Conservation (phyloP, 2,329 filamentous ascomycete species). For the Penicillium sp. region DNA sequence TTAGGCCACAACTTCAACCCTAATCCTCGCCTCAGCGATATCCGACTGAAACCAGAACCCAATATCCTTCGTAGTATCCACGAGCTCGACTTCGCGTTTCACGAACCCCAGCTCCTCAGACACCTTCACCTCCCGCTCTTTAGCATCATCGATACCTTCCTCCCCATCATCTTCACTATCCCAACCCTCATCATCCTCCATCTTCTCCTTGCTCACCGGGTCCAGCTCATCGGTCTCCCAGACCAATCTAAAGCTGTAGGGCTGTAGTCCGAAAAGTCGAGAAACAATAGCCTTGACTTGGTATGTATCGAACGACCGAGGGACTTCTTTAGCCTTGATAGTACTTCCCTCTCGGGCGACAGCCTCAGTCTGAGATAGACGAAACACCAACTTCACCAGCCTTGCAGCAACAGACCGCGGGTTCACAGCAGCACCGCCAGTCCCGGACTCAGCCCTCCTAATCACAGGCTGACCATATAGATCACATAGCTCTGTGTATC, state of each 20-base stretch:
- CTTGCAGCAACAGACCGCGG: conserved; percentile 74
- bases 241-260: conserved; percentile 58
- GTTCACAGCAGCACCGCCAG: too few relatives aligned
- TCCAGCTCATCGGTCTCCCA: conserved; percentile 93
- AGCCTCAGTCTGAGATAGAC: too few relatives aligned
- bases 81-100: conserved; percentile 74
- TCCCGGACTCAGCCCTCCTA: too few relatives aligned
- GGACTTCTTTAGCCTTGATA: conserved; percentile 51
- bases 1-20: too few relatives aligned
- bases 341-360: too few relatives aligned
- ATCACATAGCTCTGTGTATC: conserved; percentile 65
- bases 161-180: too few relatives aligned
- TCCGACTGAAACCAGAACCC: conserved; percentile 67
- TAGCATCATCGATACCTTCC: too few relatives aligned
- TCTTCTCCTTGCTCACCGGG: conserved; percentile 59
- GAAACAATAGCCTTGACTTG: conserved; percentile 69
- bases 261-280: conserved; percentile 57
- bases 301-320: conserved; percentile 71
- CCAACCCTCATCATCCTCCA: conserved; percentile 38
- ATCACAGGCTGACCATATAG: conserved; percentile 65
- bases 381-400: conserved; percentile 56
- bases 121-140: conserved; percentile 40
- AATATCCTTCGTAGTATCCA: conserved; percentile 68
- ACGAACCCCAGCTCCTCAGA: too few relatives aligned
- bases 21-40: conserved; percentile 58